phyloP scores from a whole-genome alignment of 257 asterid genomes.

The Capsicum chinense region DNA sequence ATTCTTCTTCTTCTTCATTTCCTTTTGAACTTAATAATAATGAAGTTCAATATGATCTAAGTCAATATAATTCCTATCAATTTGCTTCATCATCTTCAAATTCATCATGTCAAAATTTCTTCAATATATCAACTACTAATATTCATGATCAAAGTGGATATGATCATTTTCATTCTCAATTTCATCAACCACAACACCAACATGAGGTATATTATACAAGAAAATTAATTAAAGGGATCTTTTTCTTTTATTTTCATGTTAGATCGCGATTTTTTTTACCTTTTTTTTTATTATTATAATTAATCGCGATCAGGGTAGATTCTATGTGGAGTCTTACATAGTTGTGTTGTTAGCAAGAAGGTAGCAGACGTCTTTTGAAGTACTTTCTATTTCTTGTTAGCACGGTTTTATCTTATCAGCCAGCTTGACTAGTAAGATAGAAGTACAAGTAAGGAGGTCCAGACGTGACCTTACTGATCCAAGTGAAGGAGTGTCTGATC shows the following conservation, averaged over 20 bases:
- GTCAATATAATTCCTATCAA: slow-evolving; percentile 20
- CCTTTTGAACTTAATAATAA: slow-evolving; percentile 41
- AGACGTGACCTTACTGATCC: not conserved
- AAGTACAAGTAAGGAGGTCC: not conserved
- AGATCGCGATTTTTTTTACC: not conserved
- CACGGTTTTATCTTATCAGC: not conserved
- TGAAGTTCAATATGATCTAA: slow-evolving; percentile 34
- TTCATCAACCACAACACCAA: slow-evolving; percentile 43
- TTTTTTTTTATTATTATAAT: not conserved
- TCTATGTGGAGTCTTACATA: not conserved
- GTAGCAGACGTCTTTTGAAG: not conserved
- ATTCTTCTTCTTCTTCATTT: slow-evolving; percentile 48
- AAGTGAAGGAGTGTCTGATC: not conserved
- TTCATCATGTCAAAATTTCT: slow-evolving; percentile 27
- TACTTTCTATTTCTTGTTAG: not conserved
- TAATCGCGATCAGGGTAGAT: no score
- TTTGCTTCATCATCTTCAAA: slow-evolving; percentile 50
- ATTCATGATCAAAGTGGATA: slow-evolving; percentile 47
- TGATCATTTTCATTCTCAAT: slow-evolving; percentile 34
- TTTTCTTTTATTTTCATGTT: not conserved
- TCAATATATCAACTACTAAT: slow-evolving; percentile 49
- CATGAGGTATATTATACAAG: slow-evolving; percentile 44
- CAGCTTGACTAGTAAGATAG: not conserved
- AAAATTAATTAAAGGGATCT: not conserved
- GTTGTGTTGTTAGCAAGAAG: not conserved